Base-by-base conservation (phyloP, 345 rosid species). In the Pseudoturritis turrita region DNA sequence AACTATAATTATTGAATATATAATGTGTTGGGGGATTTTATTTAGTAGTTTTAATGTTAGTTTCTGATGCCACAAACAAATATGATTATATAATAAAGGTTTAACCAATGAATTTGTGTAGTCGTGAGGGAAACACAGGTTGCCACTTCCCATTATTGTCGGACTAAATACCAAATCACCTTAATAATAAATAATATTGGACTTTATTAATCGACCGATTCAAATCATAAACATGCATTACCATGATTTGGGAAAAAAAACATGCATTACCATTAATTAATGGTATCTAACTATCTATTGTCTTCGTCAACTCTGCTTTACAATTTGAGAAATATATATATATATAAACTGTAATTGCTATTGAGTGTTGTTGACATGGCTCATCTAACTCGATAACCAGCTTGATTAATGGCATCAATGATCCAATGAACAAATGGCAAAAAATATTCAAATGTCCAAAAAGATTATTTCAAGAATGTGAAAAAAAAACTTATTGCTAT, bases 71-170 rank as follows among this genome's bases (percentile, higher is more conserved):
- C 22, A 37, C 52, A 11, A 12, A 33, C 9, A 39, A 15, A 7
- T 5, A 51, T 14, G 44, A 39, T 51, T 54, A 55, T 44, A 5
- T 45, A 35, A 22, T 44, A 25, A 52, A 62, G 5, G 53, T 49
- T 14, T 17, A 59, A 60, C 54, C 55, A 73, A 56, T 56, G 53
- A 39, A 19, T 59, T 0, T 50, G 78, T 28, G 2, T 39, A 41
- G 73, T 66, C 68, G 78, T 74, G 62, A 74, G 22, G 23, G 28
- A 68, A 50, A 60, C 68, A 67, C 74, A 61, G 3, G 64, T 75
- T 60, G 62, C 74, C 33, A 75, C 64, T 68, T 75, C 69, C 74
- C 68, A 68, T 68, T 26, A 33, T 3, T 51, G 44, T 39, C 19
- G 31, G 73, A 39, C 44, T 55, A 35, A 54, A 44, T 12, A 43